Conservation (phyloP, 345 rosid species). For the Dimocarpus longan region DNA sequence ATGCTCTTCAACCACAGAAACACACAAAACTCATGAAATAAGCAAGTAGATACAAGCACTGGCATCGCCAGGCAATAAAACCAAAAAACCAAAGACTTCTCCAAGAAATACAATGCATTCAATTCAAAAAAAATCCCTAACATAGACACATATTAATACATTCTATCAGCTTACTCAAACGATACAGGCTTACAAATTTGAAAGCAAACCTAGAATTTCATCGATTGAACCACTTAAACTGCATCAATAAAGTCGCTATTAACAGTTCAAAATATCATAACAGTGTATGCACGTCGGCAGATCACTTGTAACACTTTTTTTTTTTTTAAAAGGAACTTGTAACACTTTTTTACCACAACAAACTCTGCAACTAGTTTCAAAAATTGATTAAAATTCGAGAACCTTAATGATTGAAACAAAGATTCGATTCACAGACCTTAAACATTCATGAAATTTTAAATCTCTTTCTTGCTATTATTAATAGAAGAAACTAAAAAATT, state of each 20-base stretch:
- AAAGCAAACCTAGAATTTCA: no score
- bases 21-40: neutral
- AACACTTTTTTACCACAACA: neutral
- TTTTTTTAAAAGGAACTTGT: no score
- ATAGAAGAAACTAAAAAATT: neutral
- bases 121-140: neutral
- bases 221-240: no score
- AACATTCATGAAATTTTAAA: neutral
- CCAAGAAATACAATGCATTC: neutral
- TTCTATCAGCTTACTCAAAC: neutral
- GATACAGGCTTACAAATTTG: no score
- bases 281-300: neutral
- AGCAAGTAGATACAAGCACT: neutral
- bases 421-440: neutral
- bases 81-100: neutral
- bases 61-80: neutral
- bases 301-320: no score
- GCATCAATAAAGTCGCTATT: neutral
- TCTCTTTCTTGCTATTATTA: neutral
- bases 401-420: neutral
- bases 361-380: neutral
- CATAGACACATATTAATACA: neutral
- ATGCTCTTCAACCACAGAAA: slow-evolving; percentile 19
- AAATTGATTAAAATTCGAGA: neutral
- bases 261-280: neutral